phyloP scores from a whole-genome alignment of 2,329 filamentous ascomycete species.

The Diaporthe ampelina region DNA sequence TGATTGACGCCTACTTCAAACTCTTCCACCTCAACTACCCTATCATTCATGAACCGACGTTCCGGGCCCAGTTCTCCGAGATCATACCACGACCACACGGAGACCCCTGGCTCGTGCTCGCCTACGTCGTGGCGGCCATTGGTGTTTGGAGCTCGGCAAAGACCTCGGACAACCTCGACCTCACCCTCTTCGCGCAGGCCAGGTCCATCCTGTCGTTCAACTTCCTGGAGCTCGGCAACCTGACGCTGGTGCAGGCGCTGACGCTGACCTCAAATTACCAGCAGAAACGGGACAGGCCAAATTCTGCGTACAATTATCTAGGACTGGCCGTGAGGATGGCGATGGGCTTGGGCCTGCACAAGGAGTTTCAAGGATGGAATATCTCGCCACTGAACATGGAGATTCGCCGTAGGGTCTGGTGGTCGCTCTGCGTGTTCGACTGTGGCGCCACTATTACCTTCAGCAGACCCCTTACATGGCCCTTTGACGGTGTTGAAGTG shows the following conservation, averaged over 20 bases:
- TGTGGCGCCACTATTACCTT: constrained; percentile 57
- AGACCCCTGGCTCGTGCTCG: constrained; percentile 42
- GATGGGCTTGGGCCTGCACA: constrained; percentile 62
- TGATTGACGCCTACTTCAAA: constrained; percentile 58
- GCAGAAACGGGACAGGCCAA: constrained; percentile 64
- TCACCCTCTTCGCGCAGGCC: constrained; percentile 64
- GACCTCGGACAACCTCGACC: constrained; percentile 55
- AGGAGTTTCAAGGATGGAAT: constrained; percentile 54
- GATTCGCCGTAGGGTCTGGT: constrained; percentile 55
- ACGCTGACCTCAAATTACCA: constrained; percentile 50
- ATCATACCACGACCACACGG: constrained; percentile 42
- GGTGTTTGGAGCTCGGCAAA: constrained; percentile 42
- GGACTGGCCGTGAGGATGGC: constrained; percentile 64
- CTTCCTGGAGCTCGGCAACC: constrained; percentile 43
- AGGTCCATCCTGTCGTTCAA: constrained; percentile 42
- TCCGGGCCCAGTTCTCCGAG: constrained; percentile 48
- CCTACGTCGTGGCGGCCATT: constrained; percentile 42
- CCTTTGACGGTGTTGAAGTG: constrained; percentile 46
- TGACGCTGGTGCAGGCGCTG: constrained; percentile 51
- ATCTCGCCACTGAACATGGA: constrained; percentile 51
- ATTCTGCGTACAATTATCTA: constrained; percentile 64
- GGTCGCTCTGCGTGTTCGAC: constrained; percentile 58
- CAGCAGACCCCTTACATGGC: constrained; percentile 47
- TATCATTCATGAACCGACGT: constrained; percentile 59
- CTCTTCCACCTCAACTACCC: constrained; percentile 60